Evolutionary conservation across 148 eudicot species (phyloP).

Genomic region (Limonium bicolor): DNA sequence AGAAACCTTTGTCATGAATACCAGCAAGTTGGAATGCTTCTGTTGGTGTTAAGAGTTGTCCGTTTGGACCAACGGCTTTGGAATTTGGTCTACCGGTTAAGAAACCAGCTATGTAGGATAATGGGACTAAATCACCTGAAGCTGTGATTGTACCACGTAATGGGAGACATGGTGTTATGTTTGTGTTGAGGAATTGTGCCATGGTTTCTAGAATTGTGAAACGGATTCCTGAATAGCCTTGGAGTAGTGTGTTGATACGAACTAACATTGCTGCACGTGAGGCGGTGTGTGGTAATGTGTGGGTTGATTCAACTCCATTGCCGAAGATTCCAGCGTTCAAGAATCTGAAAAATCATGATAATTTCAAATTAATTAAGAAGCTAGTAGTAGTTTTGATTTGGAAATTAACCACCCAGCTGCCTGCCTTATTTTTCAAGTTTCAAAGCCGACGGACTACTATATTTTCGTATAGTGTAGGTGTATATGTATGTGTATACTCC

Average conservation of each 20-base stretch:
- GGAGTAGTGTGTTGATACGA: conserved; percentile 77
- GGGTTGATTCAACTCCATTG: conserved; percentile 37
- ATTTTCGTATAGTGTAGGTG: too few relatives aligned
- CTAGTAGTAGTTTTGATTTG: background rate
- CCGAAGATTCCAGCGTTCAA: conserved; percentile 88
- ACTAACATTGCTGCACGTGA: conserved; percentile 89
- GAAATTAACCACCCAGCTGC: too few relatives aligned
- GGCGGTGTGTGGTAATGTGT: conserved; percentile 59
- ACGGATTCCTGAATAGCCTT: conserved; percentile 86
- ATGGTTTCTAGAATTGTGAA: conserved; percentile 74
- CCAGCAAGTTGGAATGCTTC: conserved; percentile 54
- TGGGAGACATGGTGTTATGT: conserved; percentile 74
- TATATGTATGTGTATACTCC: background rate
- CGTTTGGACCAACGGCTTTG: conserved; percentile 53
- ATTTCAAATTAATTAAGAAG: background rate
- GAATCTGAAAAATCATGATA: conserved; percentile 23
- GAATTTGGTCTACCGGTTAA: conserved; percentile 77
- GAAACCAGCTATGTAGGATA: conserved; percentile 83
- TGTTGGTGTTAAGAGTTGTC: conserved; percentile 33
- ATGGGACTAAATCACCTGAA: conserved; percentile 75
- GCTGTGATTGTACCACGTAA: conserved; percentile 82
- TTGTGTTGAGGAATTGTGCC: conserved; percentile 50
- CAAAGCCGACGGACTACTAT: too few relatives aligned
- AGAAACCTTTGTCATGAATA: conserved; percentile 31
- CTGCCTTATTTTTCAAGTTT: too few relatives aligned